Evolutionary conservation across 768 basidiomycete genomes (phyloP), one percentile per base, ranked within the genome.

Genomic region (Suillus placidus): DNA sequence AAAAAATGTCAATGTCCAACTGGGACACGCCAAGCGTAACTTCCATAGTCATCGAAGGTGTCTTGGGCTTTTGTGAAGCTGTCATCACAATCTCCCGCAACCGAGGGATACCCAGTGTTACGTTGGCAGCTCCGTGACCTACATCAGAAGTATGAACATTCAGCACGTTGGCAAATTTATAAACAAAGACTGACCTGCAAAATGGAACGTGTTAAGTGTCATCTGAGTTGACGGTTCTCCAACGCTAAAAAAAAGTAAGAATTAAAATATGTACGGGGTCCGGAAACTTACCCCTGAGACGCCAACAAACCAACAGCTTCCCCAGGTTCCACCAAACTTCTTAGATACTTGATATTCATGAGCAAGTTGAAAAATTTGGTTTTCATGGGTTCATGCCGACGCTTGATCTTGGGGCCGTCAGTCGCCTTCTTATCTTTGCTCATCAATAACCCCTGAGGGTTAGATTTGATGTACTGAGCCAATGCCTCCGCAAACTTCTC

Each of bases 131-230:
- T 79, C 97, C 97, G 74, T 99, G 97, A 68, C 97, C 94, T 95
- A 69, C 42, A 30, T 45, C n/a, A 61, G 62, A 56, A 52, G 51
- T 45, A 54, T 71, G 43, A 66, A n/a, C 1, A 13, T 55, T 13
- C 34, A 35, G 54, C 20, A 35, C 3, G 20, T 55, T 55, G 20
- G 18, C 12, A 55, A 34, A 13, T 35, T 35, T n/a, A 55, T 13
- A 42, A n/a, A 35, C 45, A 56, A 65, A 68, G 43, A 73, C 85
- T 72, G 77, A 89, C 95, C 97, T 70, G 97, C 97, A 73, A 99
- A 96, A 82, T 99, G 97, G 87, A 99, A 99, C 14, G 97, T 99
- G 76, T 99, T 99, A 68, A 99, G 80, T 10, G 97, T 99, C 97
- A 99, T 99, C 76, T 99, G 97, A 0, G 97, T 99, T 18, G 97